These are phyloP conservation scores for Botrytis medusae DNA, from an alignment of 2,329 filamentous ascomycete genomes.

Conservation along the genomic window DNA sequence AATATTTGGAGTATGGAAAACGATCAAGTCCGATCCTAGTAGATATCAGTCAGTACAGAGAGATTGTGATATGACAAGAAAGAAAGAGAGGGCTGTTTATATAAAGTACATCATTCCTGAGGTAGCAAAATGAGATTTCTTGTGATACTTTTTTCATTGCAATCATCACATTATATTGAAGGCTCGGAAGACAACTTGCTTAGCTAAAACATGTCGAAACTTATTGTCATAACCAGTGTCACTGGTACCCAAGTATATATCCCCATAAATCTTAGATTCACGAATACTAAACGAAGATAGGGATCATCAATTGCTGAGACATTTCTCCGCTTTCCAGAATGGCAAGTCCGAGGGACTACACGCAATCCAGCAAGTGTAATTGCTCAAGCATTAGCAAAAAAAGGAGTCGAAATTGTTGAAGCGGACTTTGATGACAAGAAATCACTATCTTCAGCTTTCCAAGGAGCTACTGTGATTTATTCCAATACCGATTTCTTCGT, in stretches of 20 bases:
- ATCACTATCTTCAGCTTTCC: slow-evolving; percentile 44
- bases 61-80: background rate
- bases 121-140: background rate
- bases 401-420: slow-evolving; percentile 46
- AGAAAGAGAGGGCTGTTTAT: background rate
- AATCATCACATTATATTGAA: background rate
- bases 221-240: slow-evolving; percentile 7
- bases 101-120: background rate
- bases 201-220: background rate
- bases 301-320: background rate
- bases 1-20: background rate
- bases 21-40: background rate
- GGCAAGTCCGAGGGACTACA: slow-evolving; percentile 48
- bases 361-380: slow-evolving; percentile 43
- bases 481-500: slow-evolving; percentile 50
- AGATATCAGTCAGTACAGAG: background rate
- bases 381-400: slow-evolving; percentile 41
- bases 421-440: slow-evolving; percentile 46
- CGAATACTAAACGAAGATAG: background rate
- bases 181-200: background rate
- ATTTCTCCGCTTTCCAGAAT: background rate
- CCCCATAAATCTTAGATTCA: background rate
- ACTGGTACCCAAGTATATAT: background rate
- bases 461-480: slow-evolving; percentile 51
- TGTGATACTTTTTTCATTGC: background rate